phyloP scores from a whole-genome alignment of 2,329 filamentous ascomycete genomes.

The Diaporthe ilicicola region DNA sequence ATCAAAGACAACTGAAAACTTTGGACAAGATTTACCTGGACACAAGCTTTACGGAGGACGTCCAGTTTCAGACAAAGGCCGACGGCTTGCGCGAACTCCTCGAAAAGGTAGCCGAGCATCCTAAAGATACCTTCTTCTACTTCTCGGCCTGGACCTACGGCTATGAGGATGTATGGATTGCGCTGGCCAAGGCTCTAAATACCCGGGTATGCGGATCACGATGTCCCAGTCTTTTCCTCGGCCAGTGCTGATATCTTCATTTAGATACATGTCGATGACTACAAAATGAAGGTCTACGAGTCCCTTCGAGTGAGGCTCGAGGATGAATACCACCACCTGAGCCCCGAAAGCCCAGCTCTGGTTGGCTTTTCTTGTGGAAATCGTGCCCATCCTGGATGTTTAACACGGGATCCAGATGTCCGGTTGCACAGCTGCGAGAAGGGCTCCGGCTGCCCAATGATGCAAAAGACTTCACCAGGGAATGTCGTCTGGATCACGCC shows the following conservation, averaged over 20 bases:
- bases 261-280: slow-evolving; percentile 82
- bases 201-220: slow-evolving; percentile 58
- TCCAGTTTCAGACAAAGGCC: slow-evolving; percentile 68
- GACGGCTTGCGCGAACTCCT: slow-evolving; percentile 81
- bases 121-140: slow-evolving; percentile 80
- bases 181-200: slow-evolving; percentile 74
- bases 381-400: slow-evolving; percentile 70
- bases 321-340: slow-evolving; percentile 51
- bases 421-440: slow-evolving; percentile 89
- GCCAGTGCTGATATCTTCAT: background rate
- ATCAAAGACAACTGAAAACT: slow-evolving; percentile 54
- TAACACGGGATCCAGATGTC: slow-evolving; percentile 69
- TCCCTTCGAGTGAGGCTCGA: slow-evolving; percentile 61
- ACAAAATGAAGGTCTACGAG: slow-evolving; percentile 78
- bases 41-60: slow-evolving; percentile 72
- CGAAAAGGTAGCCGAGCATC: slow-evolving; percentile 72
- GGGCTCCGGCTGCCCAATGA: slow-evolving; percentile 66
- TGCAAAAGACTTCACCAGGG: slow-evolving; percentile 48
- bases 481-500: slow-evolving; percentile 78
- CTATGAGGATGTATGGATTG: slow-evolving; percentile 86
- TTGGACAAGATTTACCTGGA: slow-evolving; percentile 90
- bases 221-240: too few species aligned
- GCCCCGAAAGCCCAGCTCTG: slow-evolving; percentile 71
- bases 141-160: slow-evolving; percentile 91
- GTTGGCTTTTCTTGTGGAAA: slow-evolving; percentile 82